Conservation (phyloP, 768 basidiomycete species). For the Mycena haematopus region DNA sequence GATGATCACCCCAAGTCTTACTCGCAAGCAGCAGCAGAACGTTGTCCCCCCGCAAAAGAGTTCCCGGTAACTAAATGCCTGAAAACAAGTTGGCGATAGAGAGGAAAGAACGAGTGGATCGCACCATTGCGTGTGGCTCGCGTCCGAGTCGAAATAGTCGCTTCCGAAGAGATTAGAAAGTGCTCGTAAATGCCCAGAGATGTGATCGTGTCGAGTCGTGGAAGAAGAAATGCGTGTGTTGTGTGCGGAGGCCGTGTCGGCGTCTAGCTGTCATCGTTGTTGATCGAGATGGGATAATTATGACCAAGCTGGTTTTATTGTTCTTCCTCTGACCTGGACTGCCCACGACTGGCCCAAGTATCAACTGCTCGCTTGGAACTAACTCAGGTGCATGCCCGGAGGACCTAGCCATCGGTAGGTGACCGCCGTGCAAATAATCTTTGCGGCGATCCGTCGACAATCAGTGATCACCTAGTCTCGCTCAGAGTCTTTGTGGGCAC, state of each 20-base stretch:
- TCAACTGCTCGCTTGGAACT: no score
- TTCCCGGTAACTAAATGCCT: constrained; percentile 50
- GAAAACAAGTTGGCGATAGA: background rate
- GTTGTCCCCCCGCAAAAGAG: constrained; percentile 56
- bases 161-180: no score
- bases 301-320: no score
- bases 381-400: no score
- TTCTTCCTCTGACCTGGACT: no score
- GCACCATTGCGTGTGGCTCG: constrained; percentile 6
- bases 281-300: background rate
- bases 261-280: background rate
- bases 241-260: background rate
- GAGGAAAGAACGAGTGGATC: background rate
- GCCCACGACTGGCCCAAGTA: no score
- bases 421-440: no score
- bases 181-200: background rate
- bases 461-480: no score
- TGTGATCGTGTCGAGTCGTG: constrained; percentile 1
- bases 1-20: constrained; percentile 63
- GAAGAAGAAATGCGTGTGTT: background rate
- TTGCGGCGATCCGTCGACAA: no score
- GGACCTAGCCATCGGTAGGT: no score
- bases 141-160: no score
- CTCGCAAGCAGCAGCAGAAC: constrained; percentile 67
- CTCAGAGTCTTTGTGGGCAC: no score